Percentiles rank a stretch among this genome's conserved stretches.
phyloP scores from a whole-genome alignment of 2,329 filamentous ascomycete species.

The Fusarium sp. region DNA sequence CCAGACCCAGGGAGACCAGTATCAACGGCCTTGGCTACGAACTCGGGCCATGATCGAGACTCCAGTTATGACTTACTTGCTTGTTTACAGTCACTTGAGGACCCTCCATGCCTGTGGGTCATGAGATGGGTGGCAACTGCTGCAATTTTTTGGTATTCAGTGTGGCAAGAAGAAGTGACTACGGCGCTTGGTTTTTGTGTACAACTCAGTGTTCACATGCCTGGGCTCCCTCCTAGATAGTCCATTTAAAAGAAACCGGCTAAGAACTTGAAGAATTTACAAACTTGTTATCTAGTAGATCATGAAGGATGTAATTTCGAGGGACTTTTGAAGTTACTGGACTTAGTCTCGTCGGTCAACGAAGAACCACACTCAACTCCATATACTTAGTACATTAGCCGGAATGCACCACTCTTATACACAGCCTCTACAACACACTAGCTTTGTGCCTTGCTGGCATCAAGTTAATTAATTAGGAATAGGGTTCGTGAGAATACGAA shows the following conservation, averaged over 20 bases:
- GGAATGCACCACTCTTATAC: conserved; percentile 8
- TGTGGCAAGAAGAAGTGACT: background rate
- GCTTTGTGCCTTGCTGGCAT: background rate
- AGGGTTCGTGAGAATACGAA: background rate
- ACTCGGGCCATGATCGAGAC: background rate
- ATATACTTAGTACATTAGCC: conserved; percentile 14
- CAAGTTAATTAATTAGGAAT: background rate
- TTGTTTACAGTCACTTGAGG: background rate
- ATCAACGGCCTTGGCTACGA: background rate
- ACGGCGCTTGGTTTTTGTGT: background rate
- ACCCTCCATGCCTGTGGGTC: no score
- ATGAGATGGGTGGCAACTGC: no score
- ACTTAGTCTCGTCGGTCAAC: background rate
- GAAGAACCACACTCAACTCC: background rate
- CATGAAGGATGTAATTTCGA: background rate
- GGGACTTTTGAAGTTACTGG: background rate
- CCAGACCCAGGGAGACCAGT: background rate
- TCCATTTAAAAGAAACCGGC: no score
- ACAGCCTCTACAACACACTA: conserved; percentile 7
- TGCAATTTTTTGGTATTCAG: no score
- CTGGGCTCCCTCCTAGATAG: background rate
- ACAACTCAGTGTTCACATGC: background rate
- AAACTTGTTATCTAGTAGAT: background rate
- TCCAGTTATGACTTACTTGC: background rate
- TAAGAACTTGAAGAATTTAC: background rate